Conservation (phyloP, 441 rosid species). For the Capsella rubella region DNA sequence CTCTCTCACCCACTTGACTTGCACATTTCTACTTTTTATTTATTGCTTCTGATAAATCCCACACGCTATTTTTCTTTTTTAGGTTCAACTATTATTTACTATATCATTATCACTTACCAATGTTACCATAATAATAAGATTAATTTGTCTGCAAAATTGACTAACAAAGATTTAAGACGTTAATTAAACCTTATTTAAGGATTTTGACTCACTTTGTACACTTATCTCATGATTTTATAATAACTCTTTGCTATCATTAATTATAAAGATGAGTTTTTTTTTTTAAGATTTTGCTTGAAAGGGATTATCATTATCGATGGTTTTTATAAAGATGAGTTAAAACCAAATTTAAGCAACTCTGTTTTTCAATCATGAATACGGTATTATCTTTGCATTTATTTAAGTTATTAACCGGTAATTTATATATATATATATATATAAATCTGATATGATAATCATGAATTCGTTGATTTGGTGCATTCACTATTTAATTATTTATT, state of each 20-base stretch:
- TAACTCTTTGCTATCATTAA: background rate
- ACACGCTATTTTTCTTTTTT: conserved; percentile 21
- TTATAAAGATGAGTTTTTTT: background rate
- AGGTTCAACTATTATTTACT: conserved; percentile 2
- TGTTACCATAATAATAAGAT: background rate
- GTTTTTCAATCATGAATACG: too few relatives aligned
- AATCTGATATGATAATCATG: background rate
- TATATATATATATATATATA: background rate
- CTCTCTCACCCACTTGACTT: conserved; percentile 31
- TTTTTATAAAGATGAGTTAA: background rate
- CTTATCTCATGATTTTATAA: background rate
- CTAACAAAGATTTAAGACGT: background rate
- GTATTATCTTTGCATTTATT: too few relatives aligned
- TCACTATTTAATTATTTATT: too few relatives aligned
- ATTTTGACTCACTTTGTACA: background rate
- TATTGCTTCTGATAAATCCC: conserved; percentile 26
- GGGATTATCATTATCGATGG: too few relatives aligned
- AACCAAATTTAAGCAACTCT: too few relatives aligned
- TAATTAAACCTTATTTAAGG: background rate
- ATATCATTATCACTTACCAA: background rate
- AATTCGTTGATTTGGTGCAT: background rate
- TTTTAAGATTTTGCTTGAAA: too few relatives aligned
- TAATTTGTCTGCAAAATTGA: conserved; percentile 11
- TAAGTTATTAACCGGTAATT: background rate
- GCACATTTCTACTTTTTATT: conserved; percentile 35